Conservation (phyloP, 2,329 filamentous ascomycete species). For the Aspergillus brunneoviolaceus region DNA sequence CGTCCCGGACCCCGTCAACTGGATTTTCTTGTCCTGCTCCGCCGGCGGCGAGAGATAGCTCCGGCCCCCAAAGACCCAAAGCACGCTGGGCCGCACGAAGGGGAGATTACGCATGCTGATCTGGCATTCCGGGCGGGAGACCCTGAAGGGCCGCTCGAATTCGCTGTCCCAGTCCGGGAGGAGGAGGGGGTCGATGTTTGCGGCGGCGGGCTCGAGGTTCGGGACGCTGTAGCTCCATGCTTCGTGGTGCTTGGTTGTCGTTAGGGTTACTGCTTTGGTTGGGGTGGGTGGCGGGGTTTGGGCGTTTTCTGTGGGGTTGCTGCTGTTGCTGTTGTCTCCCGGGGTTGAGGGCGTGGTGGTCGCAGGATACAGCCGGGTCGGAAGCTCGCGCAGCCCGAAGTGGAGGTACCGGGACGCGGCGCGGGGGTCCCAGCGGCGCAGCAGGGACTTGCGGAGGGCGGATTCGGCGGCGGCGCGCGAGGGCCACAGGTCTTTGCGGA, state of each 20-base stretch:
- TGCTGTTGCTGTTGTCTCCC: too few relatives aligned
- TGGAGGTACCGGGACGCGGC: conserved; percentile 68
- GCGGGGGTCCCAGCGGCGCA: conserved; percentile 65
- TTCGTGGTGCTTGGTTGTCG: conserved; percentile 79
- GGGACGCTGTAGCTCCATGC: conserved; percentile 28
- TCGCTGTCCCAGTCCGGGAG: conserved; percentile 19
- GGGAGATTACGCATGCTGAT: conserved; percentile 20
- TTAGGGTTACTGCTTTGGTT: conserved; percentile 53
- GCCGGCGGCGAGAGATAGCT: conserved; percentile 18
- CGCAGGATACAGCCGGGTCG: conserved; percentile 44
- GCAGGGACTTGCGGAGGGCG: conserved; percentile 59
- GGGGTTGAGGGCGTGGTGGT: not conserved
- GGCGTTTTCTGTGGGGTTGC: not conserved
- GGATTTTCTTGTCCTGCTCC: conserved; percentile 20
- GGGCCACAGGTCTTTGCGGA: conserved; percentile 68
- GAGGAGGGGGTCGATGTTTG: conserved; percentile 13
- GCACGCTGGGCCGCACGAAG: conserved; percentile 23
- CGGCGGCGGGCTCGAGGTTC: conserved; percentile 15
- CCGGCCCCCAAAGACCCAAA: conserved; percentile 22
- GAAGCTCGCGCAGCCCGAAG: conserved; percentile 66
- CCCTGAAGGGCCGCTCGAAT: conserved; percentile 11
- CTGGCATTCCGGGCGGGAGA: conserved; percentile 20
- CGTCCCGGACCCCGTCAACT: conserved; percentile 18
- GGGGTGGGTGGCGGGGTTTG: not conserved
- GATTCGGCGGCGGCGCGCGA: conserved; percentile 60